Evolutionary conservation across 2,329 filamentous ascomycete genomes (phyloP).

Genomic region (Plenodomus lindquistii): DNA sequence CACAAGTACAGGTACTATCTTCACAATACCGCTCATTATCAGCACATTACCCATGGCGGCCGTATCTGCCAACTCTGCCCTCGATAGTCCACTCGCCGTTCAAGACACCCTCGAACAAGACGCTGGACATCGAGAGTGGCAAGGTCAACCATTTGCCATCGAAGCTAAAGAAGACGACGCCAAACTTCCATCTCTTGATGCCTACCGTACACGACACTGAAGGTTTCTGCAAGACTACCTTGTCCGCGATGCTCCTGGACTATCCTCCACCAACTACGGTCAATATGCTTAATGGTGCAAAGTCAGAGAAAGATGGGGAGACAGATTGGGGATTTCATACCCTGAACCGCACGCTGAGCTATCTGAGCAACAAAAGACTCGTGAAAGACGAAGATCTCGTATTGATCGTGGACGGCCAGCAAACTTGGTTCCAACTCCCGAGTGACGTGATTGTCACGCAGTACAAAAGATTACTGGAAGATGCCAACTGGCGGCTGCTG

Average conservation of each 20-base stretch:
- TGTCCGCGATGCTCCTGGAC: slow-evolving; percentile 62
- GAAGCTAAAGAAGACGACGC: slow-evolving; percentile 37
- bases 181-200: slow-evolving; percentile 60
- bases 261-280: slow-evolving; percentile 63
- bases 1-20: slow-evolving; percentile 23
- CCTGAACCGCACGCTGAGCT: slow-evolving; percentile 52
- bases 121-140: slow-evolving; percentile 40
- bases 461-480: slow-evolving; percentile 60
- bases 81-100: slow-evolving; percentile 31
- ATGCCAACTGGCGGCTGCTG: slow-evolving; percentile 57
- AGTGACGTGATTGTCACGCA: slow-evolving; percentile 65
- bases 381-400: slow-evolving; percentile 64
- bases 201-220: slow-evolving; percentile 53
- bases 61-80: slow-evolving; percentile 27
- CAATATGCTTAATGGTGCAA: slow-evolving; percentile 45
- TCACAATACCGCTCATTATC: slow-evolving; percentile 31
- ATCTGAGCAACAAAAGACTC: slow-evolving; percentile 52
- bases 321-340: slow-evolving; percentile 50
- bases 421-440: slow-evolving; percentile 68
- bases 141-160: slow-evolving; percentile 30
- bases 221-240: slow-evolving; percentile 60
- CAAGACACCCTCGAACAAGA: slow-evolving; percentile 38
- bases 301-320: slow-evolving; percentile 9
- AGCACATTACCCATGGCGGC: slow-evolving; percentile 35
- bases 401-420: slow-evolving; percentile 65